A percentile compares a stretch with the other conserved stretches of the same genome.
Evolutionary conservation across 805 yeast species (phyloP).

Genomic region (Candida easanensis): DNA sequence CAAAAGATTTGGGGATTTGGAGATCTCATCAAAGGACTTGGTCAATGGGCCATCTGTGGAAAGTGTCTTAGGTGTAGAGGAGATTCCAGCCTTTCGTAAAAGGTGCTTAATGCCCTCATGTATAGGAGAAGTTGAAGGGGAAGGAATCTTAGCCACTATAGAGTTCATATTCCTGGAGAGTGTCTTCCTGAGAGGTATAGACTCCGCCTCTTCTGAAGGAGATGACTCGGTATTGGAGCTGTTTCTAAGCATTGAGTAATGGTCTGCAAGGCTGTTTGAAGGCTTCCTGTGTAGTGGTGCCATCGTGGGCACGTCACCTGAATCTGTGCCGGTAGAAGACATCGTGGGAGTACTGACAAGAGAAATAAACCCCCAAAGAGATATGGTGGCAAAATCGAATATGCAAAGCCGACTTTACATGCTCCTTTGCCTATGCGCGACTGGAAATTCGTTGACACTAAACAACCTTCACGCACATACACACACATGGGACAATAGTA

Average conservation of each 20-base stretch:
- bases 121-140: slow-evolving; percentile 11
- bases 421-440: too few species aligned
- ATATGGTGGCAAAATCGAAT: too few species aligned
- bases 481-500: neutral
- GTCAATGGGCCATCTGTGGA: slow-evolving; percentile 26
- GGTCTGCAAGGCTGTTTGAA: slow-evolving; percentile 16
- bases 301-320: neutral
- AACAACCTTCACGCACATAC: neutral
- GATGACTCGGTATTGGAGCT: slow-evolving; percentile 6
- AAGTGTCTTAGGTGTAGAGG: neutral
- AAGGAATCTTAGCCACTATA: slow-evolving; percentile 15
- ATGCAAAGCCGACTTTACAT: too few species aligned
- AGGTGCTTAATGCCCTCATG: slow-evolving; percentile 11
- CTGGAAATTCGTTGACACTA: neutral
- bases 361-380: too few species aligned
- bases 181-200: slow-evolving; percentile 13
- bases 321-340: neutral
- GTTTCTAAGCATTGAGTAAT: slow-evolving; percentile 18
- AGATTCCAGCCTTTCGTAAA: slow-evolving; percentile 18
- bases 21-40: slow-evolving; percentile 17
- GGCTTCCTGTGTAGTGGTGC: slow-evolving; percentile 1
- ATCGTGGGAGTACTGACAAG: too few species aligned
- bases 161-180: slow-evolving; percentile 4
- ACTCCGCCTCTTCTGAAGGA: neutral
- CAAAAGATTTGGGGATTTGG: slow-evolving; percentile 7